Evolutionary conservation across 2,329 filamentous ascomycete species (phyloP).

Genomic region (Karstenula rhodostoma): DNA sequence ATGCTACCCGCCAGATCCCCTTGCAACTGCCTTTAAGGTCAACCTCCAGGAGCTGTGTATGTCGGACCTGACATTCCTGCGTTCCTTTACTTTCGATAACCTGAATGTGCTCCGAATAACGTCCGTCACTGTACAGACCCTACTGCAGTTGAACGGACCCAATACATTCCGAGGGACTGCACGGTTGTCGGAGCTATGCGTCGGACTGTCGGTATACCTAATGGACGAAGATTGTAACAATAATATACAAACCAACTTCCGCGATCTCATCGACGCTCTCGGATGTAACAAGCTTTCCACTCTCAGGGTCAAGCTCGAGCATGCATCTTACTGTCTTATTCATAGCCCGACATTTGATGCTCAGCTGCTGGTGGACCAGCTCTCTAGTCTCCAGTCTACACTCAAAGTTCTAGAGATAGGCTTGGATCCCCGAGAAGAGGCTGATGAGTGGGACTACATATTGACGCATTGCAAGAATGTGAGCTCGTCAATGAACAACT

Average conservation of each 20-base stretch:
- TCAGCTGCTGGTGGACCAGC: slow-evolving; percentile 27
- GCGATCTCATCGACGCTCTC: slow-evolving; percentile 31
- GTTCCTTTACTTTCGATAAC: slow-evolving; percentile 23
- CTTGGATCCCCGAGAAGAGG: slow-evolving; percentile 22
- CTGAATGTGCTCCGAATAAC: slow-evolving; percentile 26
- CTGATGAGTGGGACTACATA: slow-evolving; percentile 25
- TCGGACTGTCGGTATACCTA: slow-evolving; percentile 29
- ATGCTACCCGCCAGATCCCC: slow-evolving; percentile 16
- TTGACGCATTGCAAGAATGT: slow-evolving; percentile 21
- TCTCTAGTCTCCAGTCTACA: slow-evolving; percentile 18
- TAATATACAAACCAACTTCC: slow-evolving; percentile 26
- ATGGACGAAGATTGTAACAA: slow-evolving; percentile 23
- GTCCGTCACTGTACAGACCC: slow-evolving; percentile 25
- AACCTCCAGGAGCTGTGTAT: slow-evolving; percentile 22
- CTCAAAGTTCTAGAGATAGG: slow-evolving; percentile 25
- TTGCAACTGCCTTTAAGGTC: slow-evolving; percentile 17
- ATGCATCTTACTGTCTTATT: slow-evolving; percentile 27
- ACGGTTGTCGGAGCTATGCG: slow-evolving; percentile 21
- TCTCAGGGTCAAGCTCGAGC: slow-evolving; percentile 27
- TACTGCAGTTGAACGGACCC: slow-evolving; percentile 32
- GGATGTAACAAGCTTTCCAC: slow-evolving; percentile 22
- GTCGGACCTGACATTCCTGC: slow-evolving; percentile 27
- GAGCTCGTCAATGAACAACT: slow-evolving; percentile 18
- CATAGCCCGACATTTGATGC: slow-evolving; percentile 24
- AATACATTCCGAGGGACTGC: slow-evolving; percentile 29